These are phyloP conservation scores for Diplodia scrobiculata DNA, from an alignment of 2,329 filamentous ascomycete species.

Conservation along the genomic window DNA sequence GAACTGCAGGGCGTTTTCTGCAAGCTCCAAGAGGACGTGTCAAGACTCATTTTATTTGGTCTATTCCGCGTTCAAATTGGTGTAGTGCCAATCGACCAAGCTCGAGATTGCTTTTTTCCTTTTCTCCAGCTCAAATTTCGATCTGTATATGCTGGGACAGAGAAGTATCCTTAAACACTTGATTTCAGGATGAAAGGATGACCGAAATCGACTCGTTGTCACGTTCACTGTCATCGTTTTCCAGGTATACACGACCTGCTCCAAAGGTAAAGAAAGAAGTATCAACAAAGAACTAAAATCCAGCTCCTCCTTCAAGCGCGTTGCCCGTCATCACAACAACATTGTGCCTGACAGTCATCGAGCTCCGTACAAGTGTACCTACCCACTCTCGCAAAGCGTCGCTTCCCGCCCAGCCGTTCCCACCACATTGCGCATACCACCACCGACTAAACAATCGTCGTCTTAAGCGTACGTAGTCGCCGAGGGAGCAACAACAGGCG, in stretches of 20 bases:
- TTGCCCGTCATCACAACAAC: slow-evolving; percentile 26
- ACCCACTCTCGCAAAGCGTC: slow-evolving; percentile 32
- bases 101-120: too few species aligned
- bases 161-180: not conserved
- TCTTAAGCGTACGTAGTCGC: not conserved
- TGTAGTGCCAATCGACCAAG: too few species aligned
- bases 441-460: not conserved
- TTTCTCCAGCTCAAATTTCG: too few species aligned
- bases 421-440: slow-evolving; percentile 33
- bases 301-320: not conserved
- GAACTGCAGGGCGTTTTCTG: too few species aligned
- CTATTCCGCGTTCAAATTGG: too few species aligned
- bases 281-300: not conserved
- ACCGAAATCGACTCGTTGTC: not conserved
- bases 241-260: not conserved
- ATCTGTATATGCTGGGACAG: not conserved
- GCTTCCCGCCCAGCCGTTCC: slow-evolving; percentile 27
- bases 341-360: slow-evolving; percentile 35
- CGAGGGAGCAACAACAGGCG: not conserved
- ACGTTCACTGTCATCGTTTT: not conserved
- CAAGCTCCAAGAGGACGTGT: too few species aligned
- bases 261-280: not conserved
- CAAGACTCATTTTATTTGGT: too few species aligned
- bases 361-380: slow-evolving; percentile 32
- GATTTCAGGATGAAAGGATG: not conserved